Base-by-base conservation (phyloP, 208 protist genomes). In the Leishmania aethiopica region DNA sequence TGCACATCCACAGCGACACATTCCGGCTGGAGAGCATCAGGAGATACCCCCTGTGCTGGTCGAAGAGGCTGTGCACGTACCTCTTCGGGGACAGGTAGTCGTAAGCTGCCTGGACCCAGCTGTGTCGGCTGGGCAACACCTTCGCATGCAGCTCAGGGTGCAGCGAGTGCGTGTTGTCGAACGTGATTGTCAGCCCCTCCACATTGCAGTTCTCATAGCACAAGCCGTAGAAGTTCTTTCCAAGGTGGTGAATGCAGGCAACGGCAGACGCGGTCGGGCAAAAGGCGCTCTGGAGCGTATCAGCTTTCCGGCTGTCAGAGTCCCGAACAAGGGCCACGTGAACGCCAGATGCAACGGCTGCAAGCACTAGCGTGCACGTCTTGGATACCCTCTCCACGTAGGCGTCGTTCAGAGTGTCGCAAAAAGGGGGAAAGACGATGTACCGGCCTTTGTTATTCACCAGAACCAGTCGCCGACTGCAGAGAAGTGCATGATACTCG, bases 141-240 rank as follows among this genome's bases (percentile, higher is more conserved):
- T 49, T 59, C 11, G 88, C 75, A 37, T 81, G 78, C 55, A 89
- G 70, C 13, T 79, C 60, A 32, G 82, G 73, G 3, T 37, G 51
- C 60, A 19, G 19, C 1, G 78, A 74, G 25, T 60, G 73, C 5
- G 64, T 45, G 51, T 75, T 73, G 35, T 78, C 57, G 0, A 87
- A n/a, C 75, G 77, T 53, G 57, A 92, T 25, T 6, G 55, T 67
- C 80, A 90, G 83, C 32, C 76, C 90, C 64, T 89, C 86, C 62
- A 96, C 86, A 47, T 84, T 85, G 64, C 91, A 89, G 82, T 95
- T 91, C 35, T 80, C 82, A 42, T 90, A 90, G 69, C 93, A 96
- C 45, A 96, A 77, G 37, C 84, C 85, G 76, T 90, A 94, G 42
- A 92, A 67, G 64, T 89, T 79, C 70, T 86, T 89, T 67, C 88